These are phyloP conservation scores for Gremmenia infestans DNA, from an alignment of 2,329 filamentous ascomycete species.

Conservation along the genomic window DNA sequence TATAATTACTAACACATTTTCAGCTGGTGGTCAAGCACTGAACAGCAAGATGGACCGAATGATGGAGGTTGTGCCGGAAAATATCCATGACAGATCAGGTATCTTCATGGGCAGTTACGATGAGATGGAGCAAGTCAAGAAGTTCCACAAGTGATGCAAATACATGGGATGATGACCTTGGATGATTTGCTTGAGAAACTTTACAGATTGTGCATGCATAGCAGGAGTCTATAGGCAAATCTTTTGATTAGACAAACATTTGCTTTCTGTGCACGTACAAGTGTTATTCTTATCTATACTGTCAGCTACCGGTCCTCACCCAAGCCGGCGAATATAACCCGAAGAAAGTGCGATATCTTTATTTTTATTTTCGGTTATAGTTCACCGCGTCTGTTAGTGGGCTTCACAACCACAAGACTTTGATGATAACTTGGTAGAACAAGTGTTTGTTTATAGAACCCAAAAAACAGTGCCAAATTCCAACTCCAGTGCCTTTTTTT, in stretches of 20 bases:
- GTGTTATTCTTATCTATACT: too few species aligned
- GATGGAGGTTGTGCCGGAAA: slow-evolving; percentile 81
- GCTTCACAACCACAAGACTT: too few species aligned
- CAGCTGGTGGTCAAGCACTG: slow-evolving; percentile 86
- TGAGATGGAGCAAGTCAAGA: slow-evolving; percentile 87
- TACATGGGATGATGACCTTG: not conserved
- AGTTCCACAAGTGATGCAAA: slow-evolving; percentile 18
- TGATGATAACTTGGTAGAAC: too few species aligned
- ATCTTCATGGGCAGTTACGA: slow-evolving; percentile 95
- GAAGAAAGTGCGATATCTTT: too few species aligned
- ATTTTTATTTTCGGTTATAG: too few species aligned
- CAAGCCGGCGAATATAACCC: too few species aligned
- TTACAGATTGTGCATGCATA: not conserved
- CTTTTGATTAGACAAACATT: not conserved
- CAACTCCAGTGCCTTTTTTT: not conserved
- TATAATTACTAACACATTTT: slow-evolving; percentile 16
- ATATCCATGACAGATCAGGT: slow-evolving; percentile 92
- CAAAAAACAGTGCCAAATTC: not conserved
- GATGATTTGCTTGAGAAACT: not conserved
- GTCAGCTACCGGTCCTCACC: too few species aligned
- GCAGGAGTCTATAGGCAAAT: slow-evolving; percentile 1
- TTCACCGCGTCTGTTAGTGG: too few species aligned
- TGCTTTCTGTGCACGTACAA: not conserved
- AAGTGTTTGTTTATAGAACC: not conserved
- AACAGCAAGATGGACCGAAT: slow-evolving; percentile 89